Conservation (phyloP, 768 basidiomycete species). For the Cubamyces sp. region DNA sequence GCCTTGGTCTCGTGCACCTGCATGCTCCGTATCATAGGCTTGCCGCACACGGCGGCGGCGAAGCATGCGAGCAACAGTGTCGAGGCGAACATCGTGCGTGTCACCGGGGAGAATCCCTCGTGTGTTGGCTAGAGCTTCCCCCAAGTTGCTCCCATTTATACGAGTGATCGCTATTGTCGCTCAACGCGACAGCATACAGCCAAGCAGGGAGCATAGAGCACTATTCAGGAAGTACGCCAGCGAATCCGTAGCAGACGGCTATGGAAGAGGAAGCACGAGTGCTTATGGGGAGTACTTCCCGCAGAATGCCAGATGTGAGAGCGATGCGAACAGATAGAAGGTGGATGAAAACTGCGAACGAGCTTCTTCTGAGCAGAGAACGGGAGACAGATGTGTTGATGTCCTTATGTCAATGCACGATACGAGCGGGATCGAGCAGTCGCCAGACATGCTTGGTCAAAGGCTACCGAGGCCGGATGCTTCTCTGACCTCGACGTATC, state of each 20-base stretch:
- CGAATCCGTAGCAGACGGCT: not conserved
- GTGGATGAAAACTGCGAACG: not conserved
- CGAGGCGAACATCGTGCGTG: slow-evolving; percentile 24
- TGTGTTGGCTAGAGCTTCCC: not conserved
- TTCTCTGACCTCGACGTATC: not conserved
- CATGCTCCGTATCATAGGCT: slow-evolving; percentile 29
- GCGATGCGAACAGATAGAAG: not conserved
- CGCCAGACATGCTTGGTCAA: not conserved
- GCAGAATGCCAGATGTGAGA: not conserved
- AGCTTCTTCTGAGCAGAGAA: not conserved
- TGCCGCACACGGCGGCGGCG: slow-evolving; percentile 23
- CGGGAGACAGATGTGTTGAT: not conserved
- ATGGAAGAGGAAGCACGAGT: not conserved
- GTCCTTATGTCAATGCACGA: not conserved
- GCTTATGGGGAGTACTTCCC: not conserved
- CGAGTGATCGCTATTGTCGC: not conserved
- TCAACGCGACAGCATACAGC: too few species aligned
- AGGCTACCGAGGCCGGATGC: too few species aligned
- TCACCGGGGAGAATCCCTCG: not conserved
- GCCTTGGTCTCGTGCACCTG: slow-evolving; percentile 37
- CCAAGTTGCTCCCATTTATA: not conserved
- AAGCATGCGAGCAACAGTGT: slow-evolving; percentile 25
- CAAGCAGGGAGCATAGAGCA: too few species aligned
- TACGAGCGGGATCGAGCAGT: not conserved
- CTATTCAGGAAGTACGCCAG: not conserved